These are phyloP conservation scores for Annona squamosa DNA, from an alignment of 164 flowering plant species.

Conservation along the genomic window DNA sequence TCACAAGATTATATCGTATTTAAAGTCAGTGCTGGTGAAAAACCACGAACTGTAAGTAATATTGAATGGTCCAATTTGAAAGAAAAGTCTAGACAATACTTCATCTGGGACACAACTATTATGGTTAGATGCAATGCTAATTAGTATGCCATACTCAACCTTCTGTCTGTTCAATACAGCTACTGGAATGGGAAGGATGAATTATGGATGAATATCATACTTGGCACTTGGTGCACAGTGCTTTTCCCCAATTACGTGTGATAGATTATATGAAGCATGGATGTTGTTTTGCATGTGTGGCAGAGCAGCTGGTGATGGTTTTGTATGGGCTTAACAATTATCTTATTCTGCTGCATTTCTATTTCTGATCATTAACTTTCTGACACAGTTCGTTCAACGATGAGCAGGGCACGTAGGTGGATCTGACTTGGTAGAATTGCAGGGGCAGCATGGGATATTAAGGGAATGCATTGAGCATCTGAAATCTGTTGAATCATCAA, in stretches of 20 bases:
- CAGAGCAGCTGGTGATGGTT: neutral
- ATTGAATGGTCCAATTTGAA: no score
- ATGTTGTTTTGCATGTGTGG: no score
- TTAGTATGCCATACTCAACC: no score
- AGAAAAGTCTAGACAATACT: no score
- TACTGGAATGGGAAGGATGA: no score
- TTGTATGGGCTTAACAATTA: neutral
- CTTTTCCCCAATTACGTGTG: neutral
- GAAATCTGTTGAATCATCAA: conserved; percentile 50
- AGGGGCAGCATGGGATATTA: conserved; percentile 54
- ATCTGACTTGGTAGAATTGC: conserved; percentile 49
- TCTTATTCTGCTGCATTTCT: neutral
- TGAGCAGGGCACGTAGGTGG: conserved; percentile 45
- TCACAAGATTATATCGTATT: no score
- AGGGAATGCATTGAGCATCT: conserved; percentile 70
- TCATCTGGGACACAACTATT: no score
- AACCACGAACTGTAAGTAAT: no score
- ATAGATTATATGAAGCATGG: neutral
- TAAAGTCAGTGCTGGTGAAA: no score
- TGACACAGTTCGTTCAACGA: conserved; percentile 3
- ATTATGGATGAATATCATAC: no score
- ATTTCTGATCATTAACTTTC: neutral
- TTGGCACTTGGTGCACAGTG: neutral
- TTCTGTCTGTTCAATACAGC: no score
- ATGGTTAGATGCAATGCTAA: no score